A percentile compares a stretch with the other conserved stretches of the same genome.
phyloP scores from a whole-genome alignment of 352 stramenopile genomes.

The Phytophthora fragariae region DNA sequence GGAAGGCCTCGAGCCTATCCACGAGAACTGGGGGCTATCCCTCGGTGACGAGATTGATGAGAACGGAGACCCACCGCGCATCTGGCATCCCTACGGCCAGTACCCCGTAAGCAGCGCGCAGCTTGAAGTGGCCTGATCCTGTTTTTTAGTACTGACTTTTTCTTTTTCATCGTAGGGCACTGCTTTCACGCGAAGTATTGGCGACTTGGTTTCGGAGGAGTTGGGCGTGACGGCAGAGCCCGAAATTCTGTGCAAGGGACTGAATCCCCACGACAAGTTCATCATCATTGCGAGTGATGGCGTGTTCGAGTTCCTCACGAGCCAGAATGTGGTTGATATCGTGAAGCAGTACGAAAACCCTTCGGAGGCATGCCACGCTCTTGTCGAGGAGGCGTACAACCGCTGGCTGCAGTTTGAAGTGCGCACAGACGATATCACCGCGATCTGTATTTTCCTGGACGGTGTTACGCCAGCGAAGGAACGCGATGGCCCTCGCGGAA shows the following conservation, averaged over 20 bases:
- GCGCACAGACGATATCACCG: slow-evolving; percentile 96
- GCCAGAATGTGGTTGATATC: slow-evolving; percentile 94
- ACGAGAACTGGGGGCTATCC: slow-evolving; percentile 92
- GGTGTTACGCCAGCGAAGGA: slow-evolving; percentile 63
- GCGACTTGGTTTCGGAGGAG: slow-evolving; percentile 94
- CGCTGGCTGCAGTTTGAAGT: slow-evolving; percentile 95
- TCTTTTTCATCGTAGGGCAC: slow-evolving; percentile 78
- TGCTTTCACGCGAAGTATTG: slow-evolving; percentile 98
- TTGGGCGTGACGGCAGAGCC: slow-evolving; percentile 93
- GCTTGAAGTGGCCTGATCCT: slow-evolving; percentile 11
- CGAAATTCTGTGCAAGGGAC: slow-evolving; percentile 90
- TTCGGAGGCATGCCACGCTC: slow-evolving; percentile 86
- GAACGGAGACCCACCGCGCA: slow-evolving; percentile 91
- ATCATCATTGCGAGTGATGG: slow-evolving; percentile 94
- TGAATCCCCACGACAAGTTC: slow-evolving; percentile 92
- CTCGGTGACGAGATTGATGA: slow-evolving; percentile 93
- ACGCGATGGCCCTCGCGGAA: slow-evolving; percentile 69
- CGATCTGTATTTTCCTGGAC: slow-evolving; percentile 89
- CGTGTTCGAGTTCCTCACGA: slow-evolving; percentile 96
- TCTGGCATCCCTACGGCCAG: slow-evolving; percentile 91
- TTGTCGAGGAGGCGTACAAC: slow-evolving; percentile 94
- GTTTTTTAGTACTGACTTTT: slow-evolving; percentile 20
- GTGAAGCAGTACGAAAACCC: slow-evolving; percentile 87
- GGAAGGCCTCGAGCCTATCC: slow-evolving; percentile 91
- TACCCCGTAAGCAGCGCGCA: slow-evolving; percentile 63